Base-by-base conservation (phyloP, 441 rosid genomes). In the Flueggea neowawraea region DNA sequence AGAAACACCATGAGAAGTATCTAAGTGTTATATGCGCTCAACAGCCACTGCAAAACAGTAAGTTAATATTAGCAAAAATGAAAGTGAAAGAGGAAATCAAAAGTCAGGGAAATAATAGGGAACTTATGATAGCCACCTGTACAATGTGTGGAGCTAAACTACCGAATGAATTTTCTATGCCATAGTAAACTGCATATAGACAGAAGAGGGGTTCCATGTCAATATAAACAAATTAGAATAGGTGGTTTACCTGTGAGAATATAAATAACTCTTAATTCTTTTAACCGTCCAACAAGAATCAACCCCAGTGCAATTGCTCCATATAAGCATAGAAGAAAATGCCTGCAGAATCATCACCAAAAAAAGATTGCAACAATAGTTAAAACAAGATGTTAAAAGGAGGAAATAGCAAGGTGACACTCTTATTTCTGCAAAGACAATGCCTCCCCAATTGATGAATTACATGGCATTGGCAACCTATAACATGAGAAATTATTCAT, bases 1-100 rank as follows among this genome's bases (percentile, higher is more conserved):
- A 90, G 93, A 78, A 94, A 90, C 79, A 94, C 90, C 79, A 83
- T 79, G 36, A 90, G 76, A 54, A 89, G 91, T 73, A 90, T 80
- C 67, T 89, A 95, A 33, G 84, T 83, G 80, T 89, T 87, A 75
- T 89, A 84, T 17, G 97, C 82, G 54, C 79, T 82, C 82, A 84
- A 70, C 67, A 94, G 73, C 98, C 97, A 89, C 96, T 90, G 90
- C 68, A 63, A 64, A 64, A 49, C 69, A 68, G 52, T 69, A 54
- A 16, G 77, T 60, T 49, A 51, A 43, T 6, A 56, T 65, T 31
- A 55, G 10, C 17, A 55, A 49, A n/a, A 16, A 6, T 1, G 12
- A 54, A 31, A 12, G 16, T 6, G 43, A 52, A 16, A 43, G 28
- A 16, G 49, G 16, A 54, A 58, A 6, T 14, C 12, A 57, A 39